Evolutionary conservation across 257 asterid genomes (phyloP).

Genomic region (Leptodermis oblonga): DNA sequence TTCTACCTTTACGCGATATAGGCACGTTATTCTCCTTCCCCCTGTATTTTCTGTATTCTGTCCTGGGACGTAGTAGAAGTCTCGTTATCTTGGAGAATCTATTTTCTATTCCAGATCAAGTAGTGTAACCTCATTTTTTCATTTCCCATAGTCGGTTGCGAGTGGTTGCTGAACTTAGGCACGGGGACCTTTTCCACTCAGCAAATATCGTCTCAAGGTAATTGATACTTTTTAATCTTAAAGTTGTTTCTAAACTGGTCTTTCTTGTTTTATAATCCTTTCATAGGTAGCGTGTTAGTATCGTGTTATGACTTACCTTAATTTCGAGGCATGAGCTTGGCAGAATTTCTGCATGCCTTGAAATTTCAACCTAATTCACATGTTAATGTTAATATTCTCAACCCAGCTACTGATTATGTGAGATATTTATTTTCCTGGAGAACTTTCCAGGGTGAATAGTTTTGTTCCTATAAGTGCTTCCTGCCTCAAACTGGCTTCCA

Average conservation of each 20-base stretch:
- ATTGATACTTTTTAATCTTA: background rate
- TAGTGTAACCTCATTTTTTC: constrained; percentile 12
- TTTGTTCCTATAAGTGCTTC: background rate
- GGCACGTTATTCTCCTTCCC: constrained; percentile 30
- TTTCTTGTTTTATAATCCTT: background rate
- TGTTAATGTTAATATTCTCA: background rate
- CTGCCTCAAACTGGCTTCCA: background rate
- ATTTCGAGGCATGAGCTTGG: background rate
- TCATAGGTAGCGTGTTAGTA: background rate
- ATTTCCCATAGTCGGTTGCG: constrained; percentile 55
- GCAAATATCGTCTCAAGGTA: constrained; percentile 87
- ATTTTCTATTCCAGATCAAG: constrained; percentile 2
- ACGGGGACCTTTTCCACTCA: constrained; percentile 77
- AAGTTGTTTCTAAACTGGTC: background rate
- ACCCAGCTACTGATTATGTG: background rate
- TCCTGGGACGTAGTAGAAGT: background rate
- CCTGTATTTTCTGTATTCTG: background rate
- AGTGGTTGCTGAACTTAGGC: constrained; percentile 79
- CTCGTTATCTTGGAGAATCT: background rate
- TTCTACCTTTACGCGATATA: constrained; percentile 69
- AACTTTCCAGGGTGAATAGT: too few species aligned
- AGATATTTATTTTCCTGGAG: background rate
- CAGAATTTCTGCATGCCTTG: background rate
- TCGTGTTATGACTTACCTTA: background rate
- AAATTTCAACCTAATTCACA: background rate